Evolutionary conservation across 2,329 filamentous ascomycete genomes (phyloP), one percentile per base, ranked within the genome.

Genomic region (Volutella citrinella): DNA sequence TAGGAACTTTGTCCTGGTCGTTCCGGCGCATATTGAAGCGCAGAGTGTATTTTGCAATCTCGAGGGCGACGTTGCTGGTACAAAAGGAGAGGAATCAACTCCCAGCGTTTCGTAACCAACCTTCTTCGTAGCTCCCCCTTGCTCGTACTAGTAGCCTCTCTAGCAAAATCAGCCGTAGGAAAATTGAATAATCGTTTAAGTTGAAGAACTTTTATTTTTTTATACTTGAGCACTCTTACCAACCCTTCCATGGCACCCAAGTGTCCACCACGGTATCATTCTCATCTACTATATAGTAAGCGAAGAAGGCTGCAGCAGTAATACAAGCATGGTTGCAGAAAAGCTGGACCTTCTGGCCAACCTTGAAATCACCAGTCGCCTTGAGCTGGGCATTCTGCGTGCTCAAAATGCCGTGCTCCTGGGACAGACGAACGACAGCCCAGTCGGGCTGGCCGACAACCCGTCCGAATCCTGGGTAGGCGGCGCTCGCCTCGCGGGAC

Each of bases 231-330:
- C n/a, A n/a, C n/a, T n/a, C n/a, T n/a, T 47, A 53, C 50, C 50
- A 53, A 4, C 61, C 62, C 43, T 63, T 64, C 55, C 60, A 64
- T 11, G 61, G 62, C 22, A 61, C 35, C 60, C 60, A 63, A 10
- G 56, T 46, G 13, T 63, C 59, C 23, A 28, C 42, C 5, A 63
- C 55, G 7, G 58, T 37, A 21, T 63, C 54, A 6, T 59, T 29
- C 23, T 55, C 57, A 30, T 65, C 61, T 5, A 57, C 56, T 5
- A 65, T 54, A 37, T 54, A 65, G 32, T 59, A 64, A 10, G 53
- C 56, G 17, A 54, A 47, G 34, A 59, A 63, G 14, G 59, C 52
- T 3, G 61, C 56, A 1, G 61, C 62, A 2, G 61, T 60, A 12
- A 65, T 65, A 33, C 62, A 65, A 2, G 53, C 48, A 32, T 65